These are phyloP conservation scores for Pythium volutum DNA, from an alignment of 352 stramenopile species.

Conservation along the genomic window DNA sequence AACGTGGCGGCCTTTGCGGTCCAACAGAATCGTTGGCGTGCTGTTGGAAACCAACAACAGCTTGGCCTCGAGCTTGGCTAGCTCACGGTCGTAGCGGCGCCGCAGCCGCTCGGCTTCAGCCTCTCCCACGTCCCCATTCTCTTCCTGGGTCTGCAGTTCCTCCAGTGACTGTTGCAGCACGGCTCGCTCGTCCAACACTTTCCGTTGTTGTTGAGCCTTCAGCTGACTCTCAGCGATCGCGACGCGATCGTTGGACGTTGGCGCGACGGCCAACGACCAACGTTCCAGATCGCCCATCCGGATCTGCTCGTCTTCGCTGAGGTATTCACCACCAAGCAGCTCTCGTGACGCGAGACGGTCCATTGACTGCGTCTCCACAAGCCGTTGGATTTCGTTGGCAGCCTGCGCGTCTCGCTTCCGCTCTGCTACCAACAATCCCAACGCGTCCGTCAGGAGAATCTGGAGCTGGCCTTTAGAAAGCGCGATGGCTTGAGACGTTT, in stretches of 20 bases:
- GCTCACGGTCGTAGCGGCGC: slow-evolving; percentile 51
- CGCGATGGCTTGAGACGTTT: slow-evolving; percentile 33
- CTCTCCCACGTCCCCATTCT: slow-evolving; percentile 20
- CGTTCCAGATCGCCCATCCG: slow-evolving; percentile 36
- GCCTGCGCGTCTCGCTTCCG: slow-evolving; percentile 13
- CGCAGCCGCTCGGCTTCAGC: slow-evolving; percentile 29
- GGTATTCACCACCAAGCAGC: slow-evolving; percentile 31
- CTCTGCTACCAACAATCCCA: slow-evolving; percentile 34
- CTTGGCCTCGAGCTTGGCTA: slow-evolving; percentile 58
- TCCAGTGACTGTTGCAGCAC: slow-evolving; percentile 34
- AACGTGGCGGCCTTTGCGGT: slow-evolving; percentile 52
- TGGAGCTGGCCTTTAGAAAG: slow-evolving; percentile 46
- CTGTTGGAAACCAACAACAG: slow-evolving; percentile 47
- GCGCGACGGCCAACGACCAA: slow-evolving; percentile 34
- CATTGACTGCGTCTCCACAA: slow-evolving; percentile 30
- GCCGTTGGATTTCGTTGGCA: slow-evolving; percentile 13
- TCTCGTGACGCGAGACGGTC: slow-evolving; percentile 30
- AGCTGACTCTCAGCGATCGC: slow-evolving; percentile 32
- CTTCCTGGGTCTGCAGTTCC: not conserved
- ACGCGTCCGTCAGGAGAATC: slow-evolving; percentile 42
- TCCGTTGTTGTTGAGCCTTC: slow-evolving; percentile 47
- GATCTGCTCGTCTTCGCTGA: slow-evolving; percentile 26
- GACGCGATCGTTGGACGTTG: slow-evolving; percentile 8
- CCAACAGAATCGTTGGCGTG: slow-evolving; percentile 46
- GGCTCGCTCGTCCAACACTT: slow-evolving; percentile 53